Conservation (phyloP, 225 moss, liverwort and hornwort genomes). For the Ulota crispa region DNA sequence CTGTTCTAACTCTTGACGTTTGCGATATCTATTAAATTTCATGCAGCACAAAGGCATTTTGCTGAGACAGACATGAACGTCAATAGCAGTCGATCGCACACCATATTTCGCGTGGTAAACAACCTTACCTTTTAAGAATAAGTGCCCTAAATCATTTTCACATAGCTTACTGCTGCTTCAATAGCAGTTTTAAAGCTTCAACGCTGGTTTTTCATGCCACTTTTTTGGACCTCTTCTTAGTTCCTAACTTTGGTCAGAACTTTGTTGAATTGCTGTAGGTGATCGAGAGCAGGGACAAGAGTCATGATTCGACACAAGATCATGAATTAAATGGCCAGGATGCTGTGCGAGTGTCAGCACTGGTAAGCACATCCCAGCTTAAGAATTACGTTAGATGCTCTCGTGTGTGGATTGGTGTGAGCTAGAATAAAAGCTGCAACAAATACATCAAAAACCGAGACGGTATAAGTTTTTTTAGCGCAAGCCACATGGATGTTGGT, state of each 20-base stretch:
- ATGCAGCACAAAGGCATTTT: constrained; percentile 77
- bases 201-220: not conserved
- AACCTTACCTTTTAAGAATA: not conserved
- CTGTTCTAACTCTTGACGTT: constrained; percentile 5
- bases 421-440: not conserved
- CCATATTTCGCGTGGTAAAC: constrained; percentile 88
- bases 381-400: not conserved
- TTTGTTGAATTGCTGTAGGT: constrained; percentile 49
- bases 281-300: constrained; percentile 85
- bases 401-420: not conserved
- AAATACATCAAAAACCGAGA: not conserved
- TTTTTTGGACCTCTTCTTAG: not conserved
- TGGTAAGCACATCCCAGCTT: constrained; percentile 48
- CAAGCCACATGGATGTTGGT: not conserved
- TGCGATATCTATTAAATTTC: not conserved
- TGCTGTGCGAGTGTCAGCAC: constrained; percentile 86
- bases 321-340: constrained; percentile 48
- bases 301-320: constrained; percentile 54
- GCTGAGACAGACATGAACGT: constrained; percentile 96
- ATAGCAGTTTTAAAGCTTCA: not conserved
- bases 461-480: not conserved
- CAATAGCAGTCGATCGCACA: constrained; percentile 90
- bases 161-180: not conserved
- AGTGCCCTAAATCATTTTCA: not conserved
- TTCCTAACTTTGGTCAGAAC: not conserved